Base-by-base conservation (phyloP, 2,329 filamentous ascomycete genomes). In the Colletotrichum orbiculare region DNA sequence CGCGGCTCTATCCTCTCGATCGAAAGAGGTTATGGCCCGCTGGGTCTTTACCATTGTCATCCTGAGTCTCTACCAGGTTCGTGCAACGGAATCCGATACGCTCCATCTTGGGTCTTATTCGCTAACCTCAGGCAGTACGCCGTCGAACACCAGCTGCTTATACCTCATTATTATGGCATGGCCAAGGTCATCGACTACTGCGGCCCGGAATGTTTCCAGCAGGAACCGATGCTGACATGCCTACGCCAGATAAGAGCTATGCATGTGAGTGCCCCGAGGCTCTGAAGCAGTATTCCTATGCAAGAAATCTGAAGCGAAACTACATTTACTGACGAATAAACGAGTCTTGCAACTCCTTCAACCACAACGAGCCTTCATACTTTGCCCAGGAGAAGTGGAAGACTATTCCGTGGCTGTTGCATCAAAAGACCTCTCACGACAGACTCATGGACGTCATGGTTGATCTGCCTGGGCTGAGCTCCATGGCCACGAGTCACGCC, bases 31-130 rank as follows among this genome's bases (percentile, higher is more conserved):
- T 0, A 12, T 64, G 15, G 61, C 61, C 3, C 33, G 46, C 1
- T 60, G 55, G 55, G 48, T 57, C 7, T 25, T 61, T n/a, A 60
- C 61, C n/a, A 55, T 64, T 8, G 38, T 61, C 13, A 35, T 64
- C 6, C 12, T 61, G 2, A 54, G 61, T n/a, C 33, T 64, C n/a
- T 64, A 61, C 25, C 49, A 60, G 9, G 56, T 61, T 9, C 38
- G 61, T 50, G 9, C 4, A 47, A 15, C 15, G 15, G 15, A 15
- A 15, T 15, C 15, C 15, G 15, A 15, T 15, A 15, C 15, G 15
- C 15, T 15, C 15, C 10, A 53, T 8, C 49, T 10, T 6, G 8
- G 17, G 38, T 8, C 37, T 17, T 7, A 8, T 25, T 15, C 15
- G 47, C 47, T 64, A 0, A 54, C 1, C 6, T 5, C 17, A 10